Evolutionary conservation across 2,329 filamentous ascomycete species (phyloP), one percentile per base, ranked within the genome.

Genomic region (Arthrobotrys megalospora): DNA sequence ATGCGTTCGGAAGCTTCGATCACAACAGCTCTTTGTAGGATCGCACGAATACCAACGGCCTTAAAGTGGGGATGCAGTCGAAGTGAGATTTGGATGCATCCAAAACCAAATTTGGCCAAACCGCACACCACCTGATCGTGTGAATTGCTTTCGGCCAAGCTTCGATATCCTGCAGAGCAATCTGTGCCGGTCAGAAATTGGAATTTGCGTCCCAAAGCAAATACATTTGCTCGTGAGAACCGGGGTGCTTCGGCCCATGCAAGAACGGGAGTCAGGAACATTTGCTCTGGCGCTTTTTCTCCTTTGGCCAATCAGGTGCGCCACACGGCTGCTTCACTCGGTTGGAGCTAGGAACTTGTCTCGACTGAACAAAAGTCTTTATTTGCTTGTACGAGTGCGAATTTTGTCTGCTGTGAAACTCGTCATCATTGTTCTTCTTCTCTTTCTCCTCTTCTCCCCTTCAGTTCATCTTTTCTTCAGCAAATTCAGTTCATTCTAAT

Each of bases 201-300:
- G 28, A 73, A 73, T 73, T 73, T 64, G 43, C 28, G 48, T 65
- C 58, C 48, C 48, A 60, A 41, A 62, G 66, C 24, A 50, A 52
- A 64, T 72, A 71, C 45, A 62, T 69, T 69, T 68, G 53, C 71
- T 69, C 55, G 48, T 62, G 73, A 67, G 47, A 58, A 58, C 75
- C 55, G 67, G 67, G 75, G 50, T 52, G 58, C 43, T 70, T 63
- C 67, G 67, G 67, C 75, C 72, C 75, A 78, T 78, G 75, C 75
- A 78, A 66, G 67, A 66, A 78, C 75, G 75, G 75, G 75, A 78
- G 75, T 72, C 67, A 78, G 75, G 75, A 65, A 78, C 75, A 78
- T 72, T 66, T 67, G 48, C 67, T 68, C 52, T 72, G 75, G 75
- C 75, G 75, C 65, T 64, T 72, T 67, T 72, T 21, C 45, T 32